Evolutionary conservation across 495 filamentous ascomycete species (phyloP).

Genomic region (Schizothecium vesticola): DNA sequence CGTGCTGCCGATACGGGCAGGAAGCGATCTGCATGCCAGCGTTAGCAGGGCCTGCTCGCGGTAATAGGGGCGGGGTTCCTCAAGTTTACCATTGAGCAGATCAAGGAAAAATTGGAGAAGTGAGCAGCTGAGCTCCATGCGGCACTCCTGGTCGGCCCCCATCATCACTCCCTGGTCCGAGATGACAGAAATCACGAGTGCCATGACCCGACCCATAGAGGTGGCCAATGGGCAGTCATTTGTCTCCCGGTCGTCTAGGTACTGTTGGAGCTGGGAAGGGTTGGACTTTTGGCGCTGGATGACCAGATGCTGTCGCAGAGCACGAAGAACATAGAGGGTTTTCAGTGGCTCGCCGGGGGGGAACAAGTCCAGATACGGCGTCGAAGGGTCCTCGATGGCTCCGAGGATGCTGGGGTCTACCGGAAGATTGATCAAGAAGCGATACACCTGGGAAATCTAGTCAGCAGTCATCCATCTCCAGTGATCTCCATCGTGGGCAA

Average conservation of each 20-base stretch:
- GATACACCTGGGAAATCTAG: constrained; percentile 53
- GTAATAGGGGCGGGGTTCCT: neutral
- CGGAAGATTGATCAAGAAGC: constrained; percentile 68
- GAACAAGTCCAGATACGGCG: constrained; percentile 55
- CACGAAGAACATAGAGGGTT: constrained; percentile 66
- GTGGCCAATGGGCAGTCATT: constrained; percentile 21
- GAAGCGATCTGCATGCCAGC: constrained; percentile 13
- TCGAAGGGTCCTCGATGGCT: constrained; percentile 51
- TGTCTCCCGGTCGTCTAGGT: neutral
- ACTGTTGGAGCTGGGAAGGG: constrained; percentile 14
- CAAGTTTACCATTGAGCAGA: constrained; percentile 38
- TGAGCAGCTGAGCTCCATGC: constrained; percentile 35
- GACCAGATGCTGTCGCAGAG: constrained; percentile 48
- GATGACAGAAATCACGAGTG: constrained; percentile 44
- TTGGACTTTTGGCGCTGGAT: constrained; percentile 21
- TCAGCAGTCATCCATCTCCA: neutral
- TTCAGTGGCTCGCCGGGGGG: constrained; percentile 66
- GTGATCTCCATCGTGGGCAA: neutral
- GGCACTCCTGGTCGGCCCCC: constrained; percentile 35
- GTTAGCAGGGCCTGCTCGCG: neutral
- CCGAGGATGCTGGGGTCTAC: constrained; percentile 57
- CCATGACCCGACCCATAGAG: constrained; percentile 33
- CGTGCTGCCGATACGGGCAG: constrained; percentile 19
- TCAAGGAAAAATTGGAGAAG: constrained; percentile 39
- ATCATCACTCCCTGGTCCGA: constrained; percentile 37